A percentile compares a stretch with the other conserved stretches of the same genome.
phyloP scores from a whole-genome alignment of 257 asterid genomes.

The Ajuga chamaepitys region DNA sequence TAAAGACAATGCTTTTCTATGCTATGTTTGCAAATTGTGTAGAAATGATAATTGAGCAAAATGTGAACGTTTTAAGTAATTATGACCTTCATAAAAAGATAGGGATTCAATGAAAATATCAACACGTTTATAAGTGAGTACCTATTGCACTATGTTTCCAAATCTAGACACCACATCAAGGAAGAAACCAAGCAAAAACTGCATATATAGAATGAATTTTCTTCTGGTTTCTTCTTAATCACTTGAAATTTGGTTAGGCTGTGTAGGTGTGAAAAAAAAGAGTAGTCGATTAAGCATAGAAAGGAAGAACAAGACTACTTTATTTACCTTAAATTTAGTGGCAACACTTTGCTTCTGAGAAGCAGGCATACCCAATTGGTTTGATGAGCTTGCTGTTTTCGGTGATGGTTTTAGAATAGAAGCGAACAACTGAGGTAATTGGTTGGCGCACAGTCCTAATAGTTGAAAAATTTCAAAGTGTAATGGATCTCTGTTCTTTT shows the following conservation, averaged over 20 bases:
- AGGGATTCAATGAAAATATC: too few relatives aligned
- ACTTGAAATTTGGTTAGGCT: not conserved
- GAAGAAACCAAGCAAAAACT: too few relatives aligned
- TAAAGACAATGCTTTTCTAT: too few relatives aligned
- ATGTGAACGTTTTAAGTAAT: too few relatives aligned
- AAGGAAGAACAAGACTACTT: constrained; percentile 6
- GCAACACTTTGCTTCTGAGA: constrained; percentile 66
- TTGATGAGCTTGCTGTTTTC: constrained; percentile 24
- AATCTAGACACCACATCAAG: too few relatives aligned
- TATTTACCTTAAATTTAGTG: constrained; percentile 67
- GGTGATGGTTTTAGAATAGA: constrained; percentile 28
- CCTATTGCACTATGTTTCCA: too few relatives aligned
- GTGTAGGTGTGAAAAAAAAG: not conserved
- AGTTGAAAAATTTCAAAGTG: constrained; percentile 59
- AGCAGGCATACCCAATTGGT: constrained; percentile 28
- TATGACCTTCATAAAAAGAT: too few relatives aligned
- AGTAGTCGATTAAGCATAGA: not conserved
- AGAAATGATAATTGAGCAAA: too few relatives aligned
- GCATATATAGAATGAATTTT: too few relatives aligned
- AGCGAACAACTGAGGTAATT: constrained; percentile 54
- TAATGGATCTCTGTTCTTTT: constrained; percentile 79
- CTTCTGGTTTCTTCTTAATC: too few relatives aligned
- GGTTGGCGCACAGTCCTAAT: constrained; percentile 51
- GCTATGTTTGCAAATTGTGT: too few relatives aligned
- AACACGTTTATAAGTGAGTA: too few relatives aligned